These are phyloP conservation scores for Rutstroemia sp. DNA, from an alignment of 2,329 filamentous ascomycete genomes.

Conservation along the genomic window DNA sequence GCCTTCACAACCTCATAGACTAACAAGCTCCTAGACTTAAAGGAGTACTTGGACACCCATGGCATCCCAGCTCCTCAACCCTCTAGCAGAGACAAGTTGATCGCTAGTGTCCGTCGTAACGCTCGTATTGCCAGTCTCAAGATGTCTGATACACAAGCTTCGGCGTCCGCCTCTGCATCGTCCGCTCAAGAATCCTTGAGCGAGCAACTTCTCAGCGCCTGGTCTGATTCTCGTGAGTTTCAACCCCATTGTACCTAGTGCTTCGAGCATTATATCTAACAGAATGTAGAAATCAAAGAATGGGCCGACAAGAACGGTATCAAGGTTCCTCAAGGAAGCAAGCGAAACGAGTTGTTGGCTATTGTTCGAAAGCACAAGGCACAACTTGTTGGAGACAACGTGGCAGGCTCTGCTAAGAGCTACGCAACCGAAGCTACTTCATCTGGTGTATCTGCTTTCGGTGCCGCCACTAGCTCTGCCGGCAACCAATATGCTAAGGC, in stretches of 20 bases:
- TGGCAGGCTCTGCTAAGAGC: constrained; percentile 50
- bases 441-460: constrained; percentile 54
- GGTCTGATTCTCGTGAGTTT: constrained; percentile 63
- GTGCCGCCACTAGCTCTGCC: constrained; percentile 67
- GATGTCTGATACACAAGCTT: constrained; percentile 51
- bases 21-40: constrained; percentile 53
- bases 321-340: constrained; percentile 84
- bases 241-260: background rate
- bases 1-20: background rate
- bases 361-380: constrained; percentile 83
- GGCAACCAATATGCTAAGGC: constrained; percentile 72
- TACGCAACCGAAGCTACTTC: constrained; percentile 64
- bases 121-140: constrained; percentile 71
- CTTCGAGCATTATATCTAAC: constrained; percentile 5
- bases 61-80: constrained; percentile 84
- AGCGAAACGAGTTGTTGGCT: constrained; percentile 77
- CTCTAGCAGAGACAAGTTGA: constrained; percentile 74
- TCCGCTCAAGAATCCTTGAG: constrained; percentile 67
- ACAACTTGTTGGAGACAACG: constrained; percentile 59
- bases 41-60: constrained; percentile 85
- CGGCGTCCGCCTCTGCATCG: constrained; percentile 57
- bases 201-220: constrained; percentile 79
- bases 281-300: constrained; percentile 64
- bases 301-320: constrained; percentile 90
- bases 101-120: constrained; percentile 86